Percentiles rank a stretch among this genome's conserved stretches.
Evolutionary conservation across 1,284 basidiomycete species (phyloP).

Genomic region (Hypsizygus ulmarius): DNA sequence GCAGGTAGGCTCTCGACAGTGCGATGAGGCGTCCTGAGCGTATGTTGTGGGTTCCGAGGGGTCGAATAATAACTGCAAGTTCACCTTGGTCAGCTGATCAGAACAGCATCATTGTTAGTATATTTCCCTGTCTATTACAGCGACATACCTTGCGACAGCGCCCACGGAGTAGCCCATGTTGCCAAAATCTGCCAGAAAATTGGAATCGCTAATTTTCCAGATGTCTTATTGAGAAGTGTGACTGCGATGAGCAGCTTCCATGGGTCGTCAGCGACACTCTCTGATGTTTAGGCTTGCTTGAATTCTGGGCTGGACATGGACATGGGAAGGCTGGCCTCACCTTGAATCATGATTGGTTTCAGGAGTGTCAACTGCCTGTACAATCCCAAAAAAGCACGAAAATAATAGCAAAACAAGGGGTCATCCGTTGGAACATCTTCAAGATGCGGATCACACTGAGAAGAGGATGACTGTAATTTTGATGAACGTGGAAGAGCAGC

Average conservation of each 20-base stretch:
- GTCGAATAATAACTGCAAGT: slow-evolving; percentile 41
- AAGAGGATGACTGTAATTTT: background rate
- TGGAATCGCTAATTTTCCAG: slow-evolving; percentile 50
- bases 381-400: slow-evolving; percentile 20
- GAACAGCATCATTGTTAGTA: background rate
- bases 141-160: slow-evolving; percentile 45
- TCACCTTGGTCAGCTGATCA: slow-evolving; percentile 32
- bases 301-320: background rate
- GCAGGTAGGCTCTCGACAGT: slow-evolving; percentile 45
- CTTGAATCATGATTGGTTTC: slow-evolving; percentile 45
- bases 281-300: slow-evolving; percentile 25
- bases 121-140: background rate
- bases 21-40: slow-evolving; percentile 50
- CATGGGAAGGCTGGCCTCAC: slow-evolving; percentile 19
- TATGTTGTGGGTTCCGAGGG: slow-evolving; percentile 52
- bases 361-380: slow-evolving; percentile 23
- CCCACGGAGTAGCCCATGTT: slow-evolving; percentile 51
- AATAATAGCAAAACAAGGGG: slow-evolving; percentile 26
- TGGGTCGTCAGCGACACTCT: slow-evolving; percentile 45
- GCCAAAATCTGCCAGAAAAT: slow-evolving; percentile 52
- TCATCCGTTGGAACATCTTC: slow-evolving; percentile 9
- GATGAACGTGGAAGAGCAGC: background rate
- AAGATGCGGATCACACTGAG: background rate
- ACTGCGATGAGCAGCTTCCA: slow-evolving; percentile 56
- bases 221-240: slow-evolving; percentile 56